These are phyloP conservation scores for Emergomyces pasteurianus DNA, from an alignment of 2,329 filamentous ascomycete genomes.

Conservation along the genomic window DNA sequence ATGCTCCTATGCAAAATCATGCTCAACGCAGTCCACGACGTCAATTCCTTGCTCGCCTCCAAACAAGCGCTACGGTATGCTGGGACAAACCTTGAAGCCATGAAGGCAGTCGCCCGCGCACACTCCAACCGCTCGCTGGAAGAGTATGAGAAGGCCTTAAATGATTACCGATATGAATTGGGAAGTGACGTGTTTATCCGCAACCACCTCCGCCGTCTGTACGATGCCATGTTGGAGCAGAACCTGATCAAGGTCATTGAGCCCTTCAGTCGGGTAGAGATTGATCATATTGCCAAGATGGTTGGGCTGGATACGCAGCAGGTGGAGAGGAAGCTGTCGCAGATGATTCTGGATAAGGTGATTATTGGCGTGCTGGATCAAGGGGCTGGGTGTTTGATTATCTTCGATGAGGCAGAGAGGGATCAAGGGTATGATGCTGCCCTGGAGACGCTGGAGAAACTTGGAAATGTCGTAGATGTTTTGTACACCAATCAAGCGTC, in stretches of 20 bases:
- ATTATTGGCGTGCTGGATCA: conserved; percentile 96
- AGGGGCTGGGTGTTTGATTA: conserved; percentile 91
- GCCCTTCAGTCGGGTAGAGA: conserved; percentile 93
- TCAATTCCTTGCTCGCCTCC: conserved; percentile 84
- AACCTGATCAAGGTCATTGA: conserved; percentile 99
- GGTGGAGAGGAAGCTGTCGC: conserved; percentile 93
- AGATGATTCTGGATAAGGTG: conserved; percentile 99
- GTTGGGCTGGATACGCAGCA: conserved; percentile 91
- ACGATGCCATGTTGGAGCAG: conserved; percentile 98
- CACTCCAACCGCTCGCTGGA: conserved; percentile 92
- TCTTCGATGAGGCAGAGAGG: conserved; percentile 88
- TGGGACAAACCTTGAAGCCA: conserved; percentile 89
- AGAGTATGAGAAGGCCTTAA: conserved; percentile 89
- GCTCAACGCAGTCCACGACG: conserved; percentile 93
- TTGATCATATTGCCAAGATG: conserved; percentile 94
- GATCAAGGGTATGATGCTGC: conserved; percentile 93
- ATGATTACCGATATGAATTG: conserved; percentile 83
- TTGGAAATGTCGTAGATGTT: conserved; percentile 94
- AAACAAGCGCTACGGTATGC: conserved; percentile 97
- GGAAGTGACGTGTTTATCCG: conserved; percentile 93
- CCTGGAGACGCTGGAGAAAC: conserved; percentile 87
- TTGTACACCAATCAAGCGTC: conserved; percentile 97
- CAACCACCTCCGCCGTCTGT: conserved; percentile 86
- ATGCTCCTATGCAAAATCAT: conserved; percentile 99
- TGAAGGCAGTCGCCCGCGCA: conserved; percentile 95